phyloP scores from a whole-genome alignment of 2,329 filamentous ascomycete genomes.

The Grosmannia huntii region DNA sequence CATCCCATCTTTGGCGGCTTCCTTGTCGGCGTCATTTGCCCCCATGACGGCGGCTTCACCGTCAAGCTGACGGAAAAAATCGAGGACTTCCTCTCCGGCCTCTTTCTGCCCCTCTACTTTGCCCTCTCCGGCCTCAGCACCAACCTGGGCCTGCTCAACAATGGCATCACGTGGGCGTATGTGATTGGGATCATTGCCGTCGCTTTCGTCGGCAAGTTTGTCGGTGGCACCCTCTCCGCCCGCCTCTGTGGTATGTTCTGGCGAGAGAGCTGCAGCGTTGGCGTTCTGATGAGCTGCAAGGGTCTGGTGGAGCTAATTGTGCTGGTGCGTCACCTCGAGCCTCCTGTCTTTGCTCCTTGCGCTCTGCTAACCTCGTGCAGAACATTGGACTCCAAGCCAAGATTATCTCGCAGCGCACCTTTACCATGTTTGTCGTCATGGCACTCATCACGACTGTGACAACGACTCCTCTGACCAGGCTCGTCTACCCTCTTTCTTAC shows the following conservation, averaged over 20 bases:
- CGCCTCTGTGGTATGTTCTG: conserved; percentile 66
- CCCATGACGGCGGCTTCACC: conserved; percentile 78
- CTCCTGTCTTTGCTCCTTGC: conserved; percentile 3
- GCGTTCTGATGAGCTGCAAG: conserved; percentile 91
- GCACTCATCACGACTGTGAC: conserved; percentile 73
- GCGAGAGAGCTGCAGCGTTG: conserved; percentile 82
- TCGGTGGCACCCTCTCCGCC: conserved; percentile 70
- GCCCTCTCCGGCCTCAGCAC: conserved; percentile 83
- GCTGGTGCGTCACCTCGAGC: conserved; percentile 43
- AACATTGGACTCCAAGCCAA: conserved; percentile 69
- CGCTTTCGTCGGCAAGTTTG: conserved; percentile 75
- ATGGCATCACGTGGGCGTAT: conserved; percentile 78
- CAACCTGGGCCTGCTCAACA: conserved; percentile 70
- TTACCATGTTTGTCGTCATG: conserved; percentile 94
- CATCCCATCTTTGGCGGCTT: conserved; percentile 94
- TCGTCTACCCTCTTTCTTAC: conserved; percentile 58
- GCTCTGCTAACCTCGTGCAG: conserved; percentile 18
- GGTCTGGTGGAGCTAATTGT: conserved; percentile 91
- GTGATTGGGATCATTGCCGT: conserved; percentile 70
- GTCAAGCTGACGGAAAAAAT: conserved; percentile 90
- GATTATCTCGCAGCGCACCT: conserved; percentile 68
- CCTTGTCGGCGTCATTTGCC: conserved; percentile 76
- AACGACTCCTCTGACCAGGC: conserved; percentile 64
- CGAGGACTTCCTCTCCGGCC: conserved; percentile 72
- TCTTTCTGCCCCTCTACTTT: conserved; percentile 88